Base-by-base conservation (phyloP, 139 green algal species). In the Chlorella sorokiniana region DNA sequence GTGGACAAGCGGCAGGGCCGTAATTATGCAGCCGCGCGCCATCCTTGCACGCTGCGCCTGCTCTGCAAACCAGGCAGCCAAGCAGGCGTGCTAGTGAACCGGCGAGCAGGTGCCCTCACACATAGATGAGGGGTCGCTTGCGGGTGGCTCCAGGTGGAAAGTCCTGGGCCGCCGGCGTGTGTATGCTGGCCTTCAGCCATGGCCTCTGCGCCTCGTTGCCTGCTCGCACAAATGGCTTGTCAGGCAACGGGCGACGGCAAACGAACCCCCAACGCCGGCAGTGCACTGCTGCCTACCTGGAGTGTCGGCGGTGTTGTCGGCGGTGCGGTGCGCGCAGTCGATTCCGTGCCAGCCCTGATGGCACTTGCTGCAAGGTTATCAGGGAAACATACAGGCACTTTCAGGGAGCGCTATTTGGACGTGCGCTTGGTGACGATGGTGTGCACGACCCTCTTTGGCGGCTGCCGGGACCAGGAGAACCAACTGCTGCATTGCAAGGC, bases 261-360 rank as follows among this genome's bases (percentile, higher is more conserved):
- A 59, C n/a, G n/a, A n/a, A n/a, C n/a, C n/a, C n/a, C n/a, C n/a
- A 31, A 68, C 25, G 61, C 22, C 10, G 16, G 25, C 25, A 68
- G 61, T 10, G 29, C 29, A 10, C 61, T 31, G 25, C 61, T 33
- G 27, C 61, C 10, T 33, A 35, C 61, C 61, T 68, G 61, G 61
- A 16, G 61, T 33, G 22, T 68, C 61, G 1, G 59, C 33, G 27
- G 37, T 31, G 33, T 62, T 59, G 25, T 63, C 75, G 69, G 84
- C 61, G 48, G 48, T 16, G 85, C 84, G 45, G 59, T 78, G 74
- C 1, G 82, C 63, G 41, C 87, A 91, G 54, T 91, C 87, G 1
- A 85, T 77, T 37, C 87, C 87, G 44, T 86, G 89, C 78, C 79
- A 91, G 9, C n/a, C n/a, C n/a, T n/a, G n/a, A n/a, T n/a, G n/a